Conservation (phyloP, 1,139 yeast genomes). For the Suhomyces atakaporum region DNA sequence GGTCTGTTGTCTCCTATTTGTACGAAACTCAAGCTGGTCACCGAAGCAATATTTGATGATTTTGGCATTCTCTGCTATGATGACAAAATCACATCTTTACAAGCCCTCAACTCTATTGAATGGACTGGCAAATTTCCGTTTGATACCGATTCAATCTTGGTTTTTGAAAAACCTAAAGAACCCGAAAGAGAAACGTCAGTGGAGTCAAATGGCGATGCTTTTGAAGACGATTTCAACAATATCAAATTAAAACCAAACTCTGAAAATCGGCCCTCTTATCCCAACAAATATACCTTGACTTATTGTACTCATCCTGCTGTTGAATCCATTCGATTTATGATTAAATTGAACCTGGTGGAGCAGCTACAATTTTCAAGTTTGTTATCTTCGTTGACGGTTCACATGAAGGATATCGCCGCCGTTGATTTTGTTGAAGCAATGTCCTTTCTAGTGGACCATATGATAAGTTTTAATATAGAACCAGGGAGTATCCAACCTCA, state of each 20-base stretch:
- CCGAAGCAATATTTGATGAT: not conserved
- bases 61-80: not conserved
- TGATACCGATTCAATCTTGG: not conserved
- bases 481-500: not conserved
- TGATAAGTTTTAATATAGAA: not conserved
- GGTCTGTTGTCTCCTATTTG: not conserved
- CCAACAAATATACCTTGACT: slow-evolving; percentile 5
- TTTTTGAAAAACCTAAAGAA: not conserved
- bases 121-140: not conserved
- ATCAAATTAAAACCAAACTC: not conserved
- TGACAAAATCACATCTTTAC: not conserved
- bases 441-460: slow-evolving; percentile 6
- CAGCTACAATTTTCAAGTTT: slow-evolving; percentile 3
- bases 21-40: not conserved
- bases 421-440: slow-evolving; percentile 8
- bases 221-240: slow-evolving; percentile 2
- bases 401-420: slow-evolving; percentile 7
- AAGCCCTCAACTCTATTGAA: not conserved
- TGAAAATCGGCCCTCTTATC: slow-evolving; percentile 3
- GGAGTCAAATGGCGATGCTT: not conserved
- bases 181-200: not conserved
- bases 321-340: slow-evolving; percentile 9
- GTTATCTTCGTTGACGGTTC: slow-evolving; percentile 8
- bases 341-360: slow-evolving; percentile 1
- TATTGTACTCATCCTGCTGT: slow-evolving; percentile 4